Evolutionary conservation across 768 basidiomycete genomes (phyloP), one percentile per base, ranked within the genome.

Genomic region (Mycena amicta): DNA sequence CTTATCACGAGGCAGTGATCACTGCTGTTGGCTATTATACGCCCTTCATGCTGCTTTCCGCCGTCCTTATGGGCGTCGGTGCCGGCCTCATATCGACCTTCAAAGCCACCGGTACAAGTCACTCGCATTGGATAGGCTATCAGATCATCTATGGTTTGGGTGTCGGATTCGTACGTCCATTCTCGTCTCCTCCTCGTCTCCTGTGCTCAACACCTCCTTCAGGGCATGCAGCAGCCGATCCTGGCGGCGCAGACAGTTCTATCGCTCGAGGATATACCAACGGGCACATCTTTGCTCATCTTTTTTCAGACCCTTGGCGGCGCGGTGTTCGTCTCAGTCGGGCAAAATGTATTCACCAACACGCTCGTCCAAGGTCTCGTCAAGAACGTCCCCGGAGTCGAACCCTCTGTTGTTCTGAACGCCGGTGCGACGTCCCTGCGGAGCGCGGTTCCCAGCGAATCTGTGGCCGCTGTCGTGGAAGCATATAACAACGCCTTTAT

Each of bases 61-160:
- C 78, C 72, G 53, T 58, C 1, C 50, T 77, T 12, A 66, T 71
- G 27, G 55, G 72, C 26, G 46, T 77, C 31, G 76, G 79, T 8
- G 67, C 75, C 18, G 74, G 74, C 2, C 53, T 81, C 5, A 56
- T 81, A 23, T 70, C 70, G 4, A 66, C 73, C 0, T 62, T 79
- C 33, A 50, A 8, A 18, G 8, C 57, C 4, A 56, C 56, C 0
- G 43, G 68, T 28, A 72, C 66, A 26, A 55, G 59, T 1, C 50
- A 61, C n/a, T 59, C 62, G 11, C 57, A 53, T 5, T 67, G 65
- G 62, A 62, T 70, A n/a, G 67, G 67, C 5, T 67, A 61, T 50
- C 70, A 72, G 49, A 45, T 70, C 22, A 41, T 70, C 8, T 62
- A 66, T 25, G 71, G 70, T 1, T 47, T 72, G 6, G 76, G 76